Conservation (phyloP, 2,329 filamentous ascomycete species). For the Aaosphaeria pasadenensis region DNA sequence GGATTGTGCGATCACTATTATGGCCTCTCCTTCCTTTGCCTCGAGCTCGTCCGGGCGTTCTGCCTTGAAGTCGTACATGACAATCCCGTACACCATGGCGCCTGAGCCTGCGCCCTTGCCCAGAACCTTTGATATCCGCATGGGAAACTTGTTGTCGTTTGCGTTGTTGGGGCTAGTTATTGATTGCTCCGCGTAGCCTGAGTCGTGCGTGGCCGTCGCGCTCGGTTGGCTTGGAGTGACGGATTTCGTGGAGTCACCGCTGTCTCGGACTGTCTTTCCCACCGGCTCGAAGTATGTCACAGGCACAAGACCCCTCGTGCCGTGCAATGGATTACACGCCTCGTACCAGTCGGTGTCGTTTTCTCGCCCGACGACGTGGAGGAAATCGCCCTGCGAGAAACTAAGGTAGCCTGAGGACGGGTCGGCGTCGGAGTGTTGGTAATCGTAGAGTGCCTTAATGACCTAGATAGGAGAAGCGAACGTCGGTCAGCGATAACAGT, state of each 20-base stretch:
- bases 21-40: conserved; percentile 90
- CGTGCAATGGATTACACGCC: conserved; percentile 90
- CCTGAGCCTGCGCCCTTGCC: conserved; percentile 58
- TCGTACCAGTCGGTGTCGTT: conserved; percentile 97
- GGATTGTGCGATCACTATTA: conserved; percentile 97
- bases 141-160: conserved; percentile 22
- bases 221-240: conserved; percentile 41
- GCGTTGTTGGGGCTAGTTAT: conserved; percentile 31
- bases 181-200: conserved; percentile 70
- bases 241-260: conserved; percentile 52
- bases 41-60: conserved; percentile 95
- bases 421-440: conserved; percentile 66
- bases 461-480: conserved; percentile 62
- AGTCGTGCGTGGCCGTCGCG: conserved; percentile 71
- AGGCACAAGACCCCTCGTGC: conserved; percentile 85
- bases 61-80: conserved; percentile 95
- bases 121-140: conserved; percentile 43
- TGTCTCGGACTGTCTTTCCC: conserved; percentile 88
- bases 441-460: conserved; percentile 95
- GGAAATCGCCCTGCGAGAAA: conserved; percentile 94
- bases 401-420: conserved; percentile 68
- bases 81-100: conserved; percentile 93
- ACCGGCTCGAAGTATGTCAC: conserved; percentile 91
- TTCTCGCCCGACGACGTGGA: conserved; percentile 95
- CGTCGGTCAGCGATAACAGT: neutral